phyloP scores from a whole-genome alignment of 345 rosid genomes.

The Dovyalis caffra region DNA sequence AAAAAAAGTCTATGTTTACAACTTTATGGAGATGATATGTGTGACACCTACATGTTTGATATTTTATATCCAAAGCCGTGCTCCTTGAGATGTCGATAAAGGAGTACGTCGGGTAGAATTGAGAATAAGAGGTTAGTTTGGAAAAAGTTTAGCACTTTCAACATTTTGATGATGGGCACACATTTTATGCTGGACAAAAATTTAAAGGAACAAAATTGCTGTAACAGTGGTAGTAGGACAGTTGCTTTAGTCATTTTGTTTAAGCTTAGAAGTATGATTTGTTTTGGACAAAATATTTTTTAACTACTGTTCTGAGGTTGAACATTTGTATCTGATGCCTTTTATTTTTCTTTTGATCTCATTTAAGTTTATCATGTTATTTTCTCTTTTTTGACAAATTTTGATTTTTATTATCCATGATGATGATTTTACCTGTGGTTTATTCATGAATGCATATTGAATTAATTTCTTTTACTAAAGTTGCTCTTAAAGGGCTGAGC shows the following conservation, averaged over 20 bases:
- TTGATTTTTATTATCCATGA: background rate
- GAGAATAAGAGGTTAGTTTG: background rate
- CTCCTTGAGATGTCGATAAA: background rate
- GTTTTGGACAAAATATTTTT: background rate
- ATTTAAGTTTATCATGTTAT: background rate
- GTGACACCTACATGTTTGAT: background rate
- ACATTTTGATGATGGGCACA: background rate
- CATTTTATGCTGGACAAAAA: background rate
- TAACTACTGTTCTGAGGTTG: background rate
- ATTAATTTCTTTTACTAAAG: slow-evolving; percentile 5
- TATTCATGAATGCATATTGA: slow-evolving; percentile 8
- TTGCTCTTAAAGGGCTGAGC: background rate
- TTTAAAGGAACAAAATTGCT: background rate
- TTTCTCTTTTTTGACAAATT: background rate
- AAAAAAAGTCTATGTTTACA: background rate
- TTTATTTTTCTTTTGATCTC: background rate
- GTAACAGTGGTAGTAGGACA: background rate
- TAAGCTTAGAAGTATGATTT: slow-evolving; percentile 2
- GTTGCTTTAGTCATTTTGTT: background rate
- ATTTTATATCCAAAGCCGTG: background rate
- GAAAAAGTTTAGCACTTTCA: background rate
- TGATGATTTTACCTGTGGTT: background rate
- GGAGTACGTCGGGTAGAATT: background rate
- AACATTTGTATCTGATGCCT: background rate
- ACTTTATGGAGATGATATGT: background rate